phyloP scores from a whole-genome alignment of 768 basidiomycete genomes.

The Boletus sp. region DNA sequence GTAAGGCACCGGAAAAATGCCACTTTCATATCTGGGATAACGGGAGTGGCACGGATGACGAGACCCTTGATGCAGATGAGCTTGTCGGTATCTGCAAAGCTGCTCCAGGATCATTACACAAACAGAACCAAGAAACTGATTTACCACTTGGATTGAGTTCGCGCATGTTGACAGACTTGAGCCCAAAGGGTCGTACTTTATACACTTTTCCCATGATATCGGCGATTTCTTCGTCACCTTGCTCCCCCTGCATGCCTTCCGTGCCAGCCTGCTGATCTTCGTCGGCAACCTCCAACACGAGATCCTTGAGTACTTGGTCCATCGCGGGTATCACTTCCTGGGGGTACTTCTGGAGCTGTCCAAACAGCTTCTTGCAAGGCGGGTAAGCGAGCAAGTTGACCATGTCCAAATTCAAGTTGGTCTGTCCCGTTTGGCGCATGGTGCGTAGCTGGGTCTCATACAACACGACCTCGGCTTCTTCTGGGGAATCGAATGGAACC shows the following conservation, averaged over 20 bases:
- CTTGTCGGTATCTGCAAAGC: conserved; percentile 86
- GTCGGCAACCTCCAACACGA: conserved; percentile 86
- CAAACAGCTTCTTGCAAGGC: conserved; percentile 75
- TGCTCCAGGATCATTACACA: background rate
- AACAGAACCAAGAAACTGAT: conserved; percentile 10
- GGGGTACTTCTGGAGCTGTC: conserved; percentile 87
- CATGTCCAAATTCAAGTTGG: conserved; percentile 89
- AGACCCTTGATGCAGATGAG: conserved; percentile 94
- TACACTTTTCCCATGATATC: conserved; percentile 87
- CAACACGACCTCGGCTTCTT: conserved; percentile 61
- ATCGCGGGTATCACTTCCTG: conserved; percentile 97
- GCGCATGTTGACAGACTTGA: conserved; percentile 86
- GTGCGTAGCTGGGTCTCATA: conserved; percentile 81
- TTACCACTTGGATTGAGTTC: conserved; percentile 89
- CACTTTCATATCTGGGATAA: conserved; percentile 98
- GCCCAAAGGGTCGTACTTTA: conserved; percentile 90
- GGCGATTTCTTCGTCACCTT: conserved; percentile 81
- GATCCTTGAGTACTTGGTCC: conserved; percentile 93
- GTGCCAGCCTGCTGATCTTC: conserved; percentile 66
- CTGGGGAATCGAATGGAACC: conserved; percentile 51
- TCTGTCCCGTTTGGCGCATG: conserved; percentile 90
- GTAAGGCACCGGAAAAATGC: conserved; percentile 97
- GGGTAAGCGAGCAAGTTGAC: conserved; percentile 85
- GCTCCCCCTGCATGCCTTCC: conserved; percentile 72
- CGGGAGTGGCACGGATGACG: conserved; percentile 94